A percentile compares a stretch with the other conserved stretches of the same genome.
Evolutionary conservation across 768 basidiomycete genomes (phyloP).

Genomic region (Rubroboletus satanas): DNA sequence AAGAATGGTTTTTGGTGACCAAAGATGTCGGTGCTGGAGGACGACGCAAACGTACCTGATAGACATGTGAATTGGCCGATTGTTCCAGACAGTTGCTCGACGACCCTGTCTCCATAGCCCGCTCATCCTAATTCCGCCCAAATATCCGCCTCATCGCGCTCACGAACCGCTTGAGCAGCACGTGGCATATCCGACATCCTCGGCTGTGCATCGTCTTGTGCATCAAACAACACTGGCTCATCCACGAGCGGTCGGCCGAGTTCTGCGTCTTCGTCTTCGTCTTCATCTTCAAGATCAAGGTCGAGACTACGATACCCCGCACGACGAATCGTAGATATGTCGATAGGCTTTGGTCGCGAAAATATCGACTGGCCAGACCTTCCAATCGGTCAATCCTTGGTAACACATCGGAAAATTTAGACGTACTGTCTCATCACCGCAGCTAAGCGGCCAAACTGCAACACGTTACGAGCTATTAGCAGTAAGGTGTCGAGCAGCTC

Average conservation of each 20-base stretch:
- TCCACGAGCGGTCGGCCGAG: conserved; percentile 55
- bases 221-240: conserved; percentile 64
- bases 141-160: conserved; percentile 62
- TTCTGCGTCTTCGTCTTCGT: conserved; percentile 49
- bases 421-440: conserved; percentile 91
- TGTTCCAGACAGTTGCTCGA: not conserved
- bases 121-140: conserved; percentile 64
- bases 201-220: conserved; percentile 34
- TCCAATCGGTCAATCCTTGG: conserved; percentile 6
- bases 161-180: conserved; percentile 48
- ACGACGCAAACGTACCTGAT: not conserved
- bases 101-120: not conserved
- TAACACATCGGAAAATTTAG: conserved; percentile 3
- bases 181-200: conserved; percentile 55
- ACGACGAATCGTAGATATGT: conserved; percentile 66
- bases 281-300: conserved; percentile 66
- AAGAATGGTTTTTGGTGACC: not conserved
- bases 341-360: conserved; percentile 80
- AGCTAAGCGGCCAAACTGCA: conserved; percentile 90
- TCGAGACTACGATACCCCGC: conserved; percentile 62
- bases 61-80: not conserved
- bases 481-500: conserved; percentile 91
- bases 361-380: conserved; percentile 91
- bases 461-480: conserved; percentile 86
- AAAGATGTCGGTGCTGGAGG: not conserved